Percentiles rank a stretch among this genome's conserved stretches.
Evolutionary conservation across 192 early-diverging fungal species (phyloP).

Genomic region (Coemansia sp.): DNA sequence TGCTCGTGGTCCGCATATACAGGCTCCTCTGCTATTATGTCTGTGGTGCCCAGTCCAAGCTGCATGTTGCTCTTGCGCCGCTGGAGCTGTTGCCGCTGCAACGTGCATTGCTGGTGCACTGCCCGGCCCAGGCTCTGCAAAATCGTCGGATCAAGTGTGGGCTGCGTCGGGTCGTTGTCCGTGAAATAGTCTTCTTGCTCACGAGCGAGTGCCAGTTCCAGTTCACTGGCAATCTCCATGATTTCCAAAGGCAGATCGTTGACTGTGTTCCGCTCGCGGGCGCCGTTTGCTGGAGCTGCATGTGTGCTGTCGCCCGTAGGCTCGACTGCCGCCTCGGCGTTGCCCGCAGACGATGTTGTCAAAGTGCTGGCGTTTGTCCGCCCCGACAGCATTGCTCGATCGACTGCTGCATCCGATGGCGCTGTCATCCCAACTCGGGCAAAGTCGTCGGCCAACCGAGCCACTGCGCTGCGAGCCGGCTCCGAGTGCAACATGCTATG

Average conservation of each 20-base stretch:
- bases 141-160: constrained; percentile 40
- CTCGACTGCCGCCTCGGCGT: neutral
- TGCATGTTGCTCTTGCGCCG: constrained; percentile 57
- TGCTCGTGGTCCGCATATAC: constrained; percentile 36
- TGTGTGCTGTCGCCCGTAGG: neutral
- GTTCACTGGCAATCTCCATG: constrained; percentile 51
- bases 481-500: constrained; percentile 18
- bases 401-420: neutral
- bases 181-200: constrained; percentile 54
- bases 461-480: neutral
- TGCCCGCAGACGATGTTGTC: constrained; percentile 22
- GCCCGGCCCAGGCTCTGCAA: constrained; percentile 46
- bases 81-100: constrained; percentile 47
- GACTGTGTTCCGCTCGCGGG: neutral
- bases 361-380: constrained; percentile 34
- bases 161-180: constrained; percentile 35
- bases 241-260: constrained; percentile 47
- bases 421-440: constrained; percentile 4
- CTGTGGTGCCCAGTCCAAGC: constrained; percentile 20
- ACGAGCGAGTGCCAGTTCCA: constrained; percentile 50
- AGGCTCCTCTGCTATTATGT: constrained; percentile 1
- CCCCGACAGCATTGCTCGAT: constrained; percentile 13
- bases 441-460: constrained; percentile 14
- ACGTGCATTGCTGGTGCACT: constrained; percentile 44
- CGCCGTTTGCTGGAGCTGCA: neutral